phyloP scores from a whole-genome alignment of 1,284 basidiomycete genomes.

The Malassezia japonica region DNA sequence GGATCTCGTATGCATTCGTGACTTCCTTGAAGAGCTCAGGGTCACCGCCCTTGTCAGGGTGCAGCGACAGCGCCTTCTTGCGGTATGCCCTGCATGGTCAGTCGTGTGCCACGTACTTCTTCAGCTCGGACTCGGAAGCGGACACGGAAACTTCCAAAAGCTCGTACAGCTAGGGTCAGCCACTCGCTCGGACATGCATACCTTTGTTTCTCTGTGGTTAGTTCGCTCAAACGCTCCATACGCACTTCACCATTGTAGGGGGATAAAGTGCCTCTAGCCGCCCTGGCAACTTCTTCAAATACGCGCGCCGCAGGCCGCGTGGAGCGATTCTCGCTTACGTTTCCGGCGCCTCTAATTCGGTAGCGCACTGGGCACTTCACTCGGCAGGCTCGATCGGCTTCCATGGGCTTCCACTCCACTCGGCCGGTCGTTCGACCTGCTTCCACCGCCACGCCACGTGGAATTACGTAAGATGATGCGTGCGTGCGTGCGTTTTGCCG shows the following conservation, averaged over 20 bases:
- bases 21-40: conserved; percentile 93
- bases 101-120: conserved; percentile 34
- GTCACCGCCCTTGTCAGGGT: conserved; percentile 95
- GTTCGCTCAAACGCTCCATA: not conserved
- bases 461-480: no score
- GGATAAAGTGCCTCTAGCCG: no score
- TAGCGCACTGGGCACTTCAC: no score
- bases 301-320: no score
- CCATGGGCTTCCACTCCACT: no score
- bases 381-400: no score
- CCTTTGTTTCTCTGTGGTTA: conserved; percentile 21
- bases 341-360: no score
- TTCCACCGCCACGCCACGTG: no score
- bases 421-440: no score
- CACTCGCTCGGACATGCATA: not conserved
- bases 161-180: conserved; percentile 40
- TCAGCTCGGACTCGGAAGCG: conserved; percentile 40
- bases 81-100: conserved; percentile 24
- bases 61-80: conserved; percentile 50
- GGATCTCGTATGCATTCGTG: conserved; percentile 89
- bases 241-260: conserved; percentile 17
- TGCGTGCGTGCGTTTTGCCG: no score
- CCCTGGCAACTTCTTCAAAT: no score
- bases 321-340: no score
- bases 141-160: conserved; percentile 38